Evolutionary conservation across 768 basidiomycete genomes (phyloP).

Genomic region (Russula griseocarnosa): DNA sequence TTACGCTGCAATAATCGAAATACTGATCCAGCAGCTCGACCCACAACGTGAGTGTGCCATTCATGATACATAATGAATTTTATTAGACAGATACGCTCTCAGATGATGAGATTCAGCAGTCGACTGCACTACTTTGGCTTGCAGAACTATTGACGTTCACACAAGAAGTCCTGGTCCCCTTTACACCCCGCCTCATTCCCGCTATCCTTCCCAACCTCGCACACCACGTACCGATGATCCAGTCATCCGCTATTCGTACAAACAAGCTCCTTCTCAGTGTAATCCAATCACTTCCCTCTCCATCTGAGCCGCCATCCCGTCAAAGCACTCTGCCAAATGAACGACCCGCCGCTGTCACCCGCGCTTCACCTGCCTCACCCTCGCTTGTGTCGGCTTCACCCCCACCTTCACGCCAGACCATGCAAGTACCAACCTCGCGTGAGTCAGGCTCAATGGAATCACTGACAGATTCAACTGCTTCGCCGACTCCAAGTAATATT

Average conservation of each 20-base stretch:
- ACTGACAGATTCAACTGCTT: constrained; percentile 34
- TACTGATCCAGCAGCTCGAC: constrained; percentile 81
- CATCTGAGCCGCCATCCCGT: constrained; percentile 46
- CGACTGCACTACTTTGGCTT: constrained; percentile 90
- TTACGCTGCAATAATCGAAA: constrained; percentile 89
- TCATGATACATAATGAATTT: neutral
- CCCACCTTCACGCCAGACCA: constrained; percentile 49
- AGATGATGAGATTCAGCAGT: constrained; percentile 96
- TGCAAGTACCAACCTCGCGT: constrained; percentile 35
- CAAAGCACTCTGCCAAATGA: constrained; percentile 31
- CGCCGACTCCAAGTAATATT: constrained; percentile 25
- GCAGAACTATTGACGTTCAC: constrained; percentile 85
- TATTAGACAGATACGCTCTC: constrained; percentile 6
- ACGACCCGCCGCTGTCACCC: constrained; percentile 34
- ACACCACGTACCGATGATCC: constrained; percentile 85
- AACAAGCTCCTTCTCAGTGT: constrained; percentile 82
- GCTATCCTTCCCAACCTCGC: constrained; percentile 94
- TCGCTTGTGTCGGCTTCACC: constrained; percentile 45
- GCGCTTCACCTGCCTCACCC: constrained; percentile 48
- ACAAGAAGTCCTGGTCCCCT: constrained; percentile 89
- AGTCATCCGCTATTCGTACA: constrained; percentile 77
- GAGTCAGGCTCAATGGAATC: constrained; percentile 51
- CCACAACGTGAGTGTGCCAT: constrained; percentile 54
- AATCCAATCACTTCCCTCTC: constrained; percentile 79
- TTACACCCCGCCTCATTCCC: constrained; percentile 88